Evolutionary conservation across 2,329 filamentous ascomycete species (phyloP), one percentile per base, ranked within the genome.

Genomic region (Gaeumannomyces sp.): DNA sequence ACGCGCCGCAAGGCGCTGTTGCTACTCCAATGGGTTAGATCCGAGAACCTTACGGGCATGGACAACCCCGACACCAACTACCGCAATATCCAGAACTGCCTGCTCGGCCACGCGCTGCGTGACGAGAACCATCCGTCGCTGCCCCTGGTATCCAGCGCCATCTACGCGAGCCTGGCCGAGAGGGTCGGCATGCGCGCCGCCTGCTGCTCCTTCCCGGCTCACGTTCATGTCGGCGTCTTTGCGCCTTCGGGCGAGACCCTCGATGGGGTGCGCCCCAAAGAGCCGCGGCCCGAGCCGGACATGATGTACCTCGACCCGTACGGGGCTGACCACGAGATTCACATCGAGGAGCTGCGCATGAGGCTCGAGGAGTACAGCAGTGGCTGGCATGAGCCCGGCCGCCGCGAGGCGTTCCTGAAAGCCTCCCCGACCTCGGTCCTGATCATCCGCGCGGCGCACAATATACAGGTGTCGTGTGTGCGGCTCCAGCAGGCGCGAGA

Each of bases 251-350:
- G 85, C 2, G 75, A 84, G 70, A 86, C 87, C 38, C 76, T 93
- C 62, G 85, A 92, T 72, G 85, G 78, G 27, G 69, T 70, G 16
- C 70, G 70, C 31, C 65, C 77, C 8, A 70, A 74, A 10, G 70
- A 73, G 16, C 74, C 81, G 1, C 76, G 81, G 61, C 11, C 28
- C 7, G 29, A 57, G 59, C 59, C 56, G 19, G 59, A 64, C 45
- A 50, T 60, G 60, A 94, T 97, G 85, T 96, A 92, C 73, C 81
- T 97, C 68, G 92, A 97, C 71, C 93, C 93, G 0, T 97, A 91
- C 75, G 84, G 86, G 33, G 87, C 84, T 3, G 83, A 87, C 45
- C 76, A 84, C 19, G 92, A 96, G 75, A 84, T 93, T 0, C 79
- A 83, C 0, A 74, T 85, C 16, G 76, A 79, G 1, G 79, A 84